These are phyloP conservation scores for Zizania latifolia DNA, from an alignment of 176 grass and related monocot genomes.

Conservation along the genomic window DNA sequence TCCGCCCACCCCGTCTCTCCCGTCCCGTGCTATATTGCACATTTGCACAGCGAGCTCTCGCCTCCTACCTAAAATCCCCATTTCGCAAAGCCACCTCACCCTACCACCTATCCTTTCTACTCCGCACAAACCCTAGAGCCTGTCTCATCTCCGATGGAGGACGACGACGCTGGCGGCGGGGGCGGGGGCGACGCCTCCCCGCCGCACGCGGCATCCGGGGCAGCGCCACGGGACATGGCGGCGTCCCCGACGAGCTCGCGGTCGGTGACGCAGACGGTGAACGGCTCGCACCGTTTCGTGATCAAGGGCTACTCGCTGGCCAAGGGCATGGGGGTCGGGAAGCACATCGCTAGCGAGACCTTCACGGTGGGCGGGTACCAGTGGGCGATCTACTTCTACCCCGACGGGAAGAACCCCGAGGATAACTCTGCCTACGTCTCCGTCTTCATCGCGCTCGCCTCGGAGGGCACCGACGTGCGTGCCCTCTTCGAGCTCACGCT, in stretches of 20 bases:
- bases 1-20: no score
- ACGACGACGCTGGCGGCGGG: constrained; percentile 32
- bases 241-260: constrained; percentile 84
- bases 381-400: constrained; percentile 98
- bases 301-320: constrained; percentile 92
- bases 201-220: constrained; percentile 27
- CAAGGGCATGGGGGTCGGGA: constrained; percentile 94
- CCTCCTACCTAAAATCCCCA: constrained; percentile 13
- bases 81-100: constrained; percentile 3
- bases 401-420: constrained; percentile 93
- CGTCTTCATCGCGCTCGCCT: constrained; percentile 83
- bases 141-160: constrained; percentile 21
- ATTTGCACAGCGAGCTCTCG: no score
- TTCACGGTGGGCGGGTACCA: constrained; percentile 80
- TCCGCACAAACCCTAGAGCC: constrained; percentile 31
- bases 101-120: not conserved
- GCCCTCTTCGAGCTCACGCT: constrained; percentile 95
- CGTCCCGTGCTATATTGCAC: no score
- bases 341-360: constrained; percentile 91
- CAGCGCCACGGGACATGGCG: constrained; percentile 33
- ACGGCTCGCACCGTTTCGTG: constrained; percentile 85
- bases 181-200: constrained; percentile 45
- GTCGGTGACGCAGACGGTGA: constrained; percentile 84
- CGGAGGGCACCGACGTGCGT: constrained; percentile 84
- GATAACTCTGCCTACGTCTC: constrained; percentile 89